These are phyloP conservation scores for Nymphaea colorata DNA, from an alignment of 164 flowering plant genomes.

Conservation along the genomic window DNA sequence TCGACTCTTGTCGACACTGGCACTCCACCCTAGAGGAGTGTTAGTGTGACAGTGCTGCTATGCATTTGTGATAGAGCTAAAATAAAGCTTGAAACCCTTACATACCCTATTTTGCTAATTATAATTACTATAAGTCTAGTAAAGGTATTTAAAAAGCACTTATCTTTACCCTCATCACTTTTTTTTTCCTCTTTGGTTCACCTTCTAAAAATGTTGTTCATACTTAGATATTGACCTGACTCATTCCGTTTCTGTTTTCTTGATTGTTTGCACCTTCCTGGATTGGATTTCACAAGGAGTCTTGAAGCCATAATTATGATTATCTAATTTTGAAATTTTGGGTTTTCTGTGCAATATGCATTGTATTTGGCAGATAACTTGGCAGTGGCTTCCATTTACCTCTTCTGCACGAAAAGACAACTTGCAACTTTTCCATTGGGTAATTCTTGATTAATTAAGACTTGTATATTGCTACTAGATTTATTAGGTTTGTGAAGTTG, in stretches of 20 bases:
- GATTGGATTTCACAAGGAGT: neutral
- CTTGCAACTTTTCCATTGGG: conserved; percentile 95
- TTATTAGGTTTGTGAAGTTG: neutral
- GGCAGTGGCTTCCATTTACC: conserved; percentile 97
- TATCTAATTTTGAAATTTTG: neutral
- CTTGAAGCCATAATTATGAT: neutral
- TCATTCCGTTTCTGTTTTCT: neutral
- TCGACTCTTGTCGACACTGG: too few species aligned
- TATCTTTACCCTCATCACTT: too few species aligned
- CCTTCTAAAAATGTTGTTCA: too few species aligned
- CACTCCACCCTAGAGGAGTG: too few species aligned
- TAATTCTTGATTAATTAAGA: conserved; percentile 11
- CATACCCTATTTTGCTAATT: too few species aligned
- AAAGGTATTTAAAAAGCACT: too few species aligned
- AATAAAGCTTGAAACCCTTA: too few species aligned
- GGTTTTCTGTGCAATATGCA: neutral
- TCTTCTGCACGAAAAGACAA: conserved; percentile 82
- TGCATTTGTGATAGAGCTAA: too few species aligned
- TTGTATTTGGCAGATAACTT: conserved; percentile 49
- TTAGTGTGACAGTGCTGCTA: too few species aligned
- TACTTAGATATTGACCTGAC: neutral
- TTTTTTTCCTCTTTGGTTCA: too few species aligned
- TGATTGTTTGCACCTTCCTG: neutral
- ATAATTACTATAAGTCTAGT: too few species aligned
- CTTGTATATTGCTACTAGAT: neutral